Base-by-base conservation (phyloP, 2,329 filamentous ascomycete genomes). In the Diaporthe humulicola region DNA sequence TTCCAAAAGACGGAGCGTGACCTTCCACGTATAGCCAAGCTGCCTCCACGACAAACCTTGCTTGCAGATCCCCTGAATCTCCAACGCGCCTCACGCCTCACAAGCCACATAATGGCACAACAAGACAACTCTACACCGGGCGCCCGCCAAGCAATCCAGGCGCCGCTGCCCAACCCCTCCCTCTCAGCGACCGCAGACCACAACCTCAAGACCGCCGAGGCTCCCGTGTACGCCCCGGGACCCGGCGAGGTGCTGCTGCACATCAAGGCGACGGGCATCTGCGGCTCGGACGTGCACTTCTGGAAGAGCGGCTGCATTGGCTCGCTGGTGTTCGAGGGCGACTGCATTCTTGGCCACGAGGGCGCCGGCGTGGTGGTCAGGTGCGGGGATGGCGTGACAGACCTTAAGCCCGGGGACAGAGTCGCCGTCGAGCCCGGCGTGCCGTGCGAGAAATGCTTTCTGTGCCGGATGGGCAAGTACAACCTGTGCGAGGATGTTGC, bases 201-300 rank as follows among this genome's bases (percentile, higher is more conserved):
- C 78, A 84, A 85, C 7, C 79, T 93, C 72, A 91, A 91, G 79
- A 80, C 86, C 17, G 85, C 88, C 38, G 87, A 92, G 58, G 89
- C 89, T 1, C 90, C 90, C 9, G 87, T 92, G 2, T 86, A 87
- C 77, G 86, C 85, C 38, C 90, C 90, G 4, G 83, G 84, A 9
- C 82, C 83, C 9, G 89, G 88, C 22, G 88, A 93, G 77, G 90
- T 90, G 1, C 82, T 92, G 2, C 78, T 93, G 14, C 90, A 93
- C 75, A 86, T 93, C 77, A 91, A 91, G 79, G 87, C 88, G 1
- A 92, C 90, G 4, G 91, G 91, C 57, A 90, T 93, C 50, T 93
- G 91, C 82, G 91, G 91, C 54, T 93, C 91, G 0, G 92, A 93
- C 78, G 88, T 93, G 77, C 92, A 94, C 80, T 92, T 93, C 78